phyloP scores from a whole-genome alignment of 177 flowering plant species.

The Vitis hybrid region DNA sequence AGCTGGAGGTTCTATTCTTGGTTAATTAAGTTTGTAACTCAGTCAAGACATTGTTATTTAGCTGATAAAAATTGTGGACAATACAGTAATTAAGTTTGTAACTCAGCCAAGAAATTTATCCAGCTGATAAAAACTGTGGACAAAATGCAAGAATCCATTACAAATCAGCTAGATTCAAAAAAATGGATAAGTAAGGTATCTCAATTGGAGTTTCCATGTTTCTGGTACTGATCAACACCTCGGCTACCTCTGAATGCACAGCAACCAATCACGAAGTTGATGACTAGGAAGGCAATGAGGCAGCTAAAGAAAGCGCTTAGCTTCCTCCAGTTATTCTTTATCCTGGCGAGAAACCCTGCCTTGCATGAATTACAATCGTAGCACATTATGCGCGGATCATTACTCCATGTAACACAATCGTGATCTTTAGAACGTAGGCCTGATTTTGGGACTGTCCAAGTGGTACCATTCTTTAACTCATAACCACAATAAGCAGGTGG shows the following conservation, averaged over 20 bases:
- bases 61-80: too few relatives aligned
- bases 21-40: too few relatives aligned
- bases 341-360: slow-evolving; percentile 34
- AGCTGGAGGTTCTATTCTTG: too few relatives aligned
- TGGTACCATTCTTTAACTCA: background rate
- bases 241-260: slow-evolving; percentile 33
- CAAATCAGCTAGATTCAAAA: too few relatives aligned
- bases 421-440: background rate
- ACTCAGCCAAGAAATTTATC: too few relatives aligned
- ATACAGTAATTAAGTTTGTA: too few relatives aligned
- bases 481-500: background rate
- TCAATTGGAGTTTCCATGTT: background rate
- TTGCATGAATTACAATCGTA: slow-evolving; percentile 54
- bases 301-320: slow-evolving; percentile 17
- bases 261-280: slow-evolving; percentile 36
- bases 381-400: slow-evolving; percentile 37
- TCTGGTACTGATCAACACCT: background rate
- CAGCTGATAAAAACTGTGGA: too few relatives aligned
- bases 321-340: slow-evolving; percentile 30
- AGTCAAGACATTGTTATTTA: too few relatives aligned
- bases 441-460: background rate
- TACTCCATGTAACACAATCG: slow-evolving; percentile 56
- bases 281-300: slow-evolving; percentile 21
- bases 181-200: too few relatives aligned
- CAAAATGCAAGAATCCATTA: too few relatives aligned